phyloP scores from a whole-genome alignment of 805 yeast species.

The Candida sakaeoensis region DNA sequence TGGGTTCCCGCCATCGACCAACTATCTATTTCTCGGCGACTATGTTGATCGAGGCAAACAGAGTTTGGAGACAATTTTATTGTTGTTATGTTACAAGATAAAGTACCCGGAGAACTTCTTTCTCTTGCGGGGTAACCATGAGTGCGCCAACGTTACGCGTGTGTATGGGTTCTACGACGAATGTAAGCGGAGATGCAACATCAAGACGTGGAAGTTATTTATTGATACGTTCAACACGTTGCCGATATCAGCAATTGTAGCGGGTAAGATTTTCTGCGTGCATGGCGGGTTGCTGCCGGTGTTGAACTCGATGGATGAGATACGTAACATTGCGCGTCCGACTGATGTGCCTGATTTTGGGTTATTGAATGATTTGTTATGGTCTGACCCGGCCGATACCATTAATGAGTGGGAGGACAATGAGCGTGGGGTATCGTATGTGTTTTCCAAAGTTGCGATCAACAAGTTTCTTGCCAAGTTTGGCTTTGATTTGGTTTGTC shows the following conservation, averaged over 20 bases:
- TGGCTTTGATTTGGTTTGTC: slow-evolving; percentile 75
- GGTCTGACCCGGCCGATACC: slow-evolving; percentile 86
- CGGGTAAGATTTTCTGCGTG: slow-evolving; percentile 89
- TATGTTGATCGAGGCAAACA: slow-evolving; percentile 98
- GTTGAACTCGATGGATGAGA: slow-evolving; percentile 69
- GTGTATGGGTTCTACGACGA: slow-evolving; percentile 98
- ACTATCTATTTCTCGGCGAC: slow-evolving; percentile 90
- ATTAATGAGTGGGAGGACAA: slow-evolving; percentile 85
- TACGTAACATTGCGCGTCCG: slow-evolving; percentile 70
- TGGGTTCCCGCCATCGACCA: slow-evolving; percentile 94
- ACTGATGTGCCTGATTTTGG: slow-evolving; percentile 88
- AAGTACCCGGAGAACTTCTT: slow-evolving; percentile 96
- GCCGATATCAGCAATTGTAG: slow-evolving; percentile 94
- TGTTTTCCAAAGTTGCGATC: slow-evolving; percentile 75
- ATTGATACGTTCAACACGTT: slow-evolving; percentile 93
- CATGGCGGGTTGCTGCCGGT: slow-evolving; percentile 84
- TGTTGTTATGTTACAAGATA: slow-evolving; percentile 87
- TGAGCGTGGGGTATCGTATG: slow-evolving; percentile 80
- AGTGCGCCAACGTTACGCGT: slow-evolving; percentile 93
- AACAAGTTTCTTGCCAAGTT: slow-evolving; percentile 71
- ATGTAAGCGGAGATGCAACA: slow-evolving; percentile 88
- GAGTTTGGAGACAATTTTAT: slow-evolving; percentile 83
- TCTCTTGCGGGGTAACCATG: slow-evolving; percentile 91
- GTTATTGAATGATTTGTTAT: slow-evolving; percentile 66
- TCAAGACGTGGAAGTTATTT: slow-evolving; percentile 91